A percentile compares a stretch with the other conserved stretches of the same genome.
Evolutionary conservation across 805 yeast genomes (phyloP).

Genomic region (Dipodascus albidus): DNA sequence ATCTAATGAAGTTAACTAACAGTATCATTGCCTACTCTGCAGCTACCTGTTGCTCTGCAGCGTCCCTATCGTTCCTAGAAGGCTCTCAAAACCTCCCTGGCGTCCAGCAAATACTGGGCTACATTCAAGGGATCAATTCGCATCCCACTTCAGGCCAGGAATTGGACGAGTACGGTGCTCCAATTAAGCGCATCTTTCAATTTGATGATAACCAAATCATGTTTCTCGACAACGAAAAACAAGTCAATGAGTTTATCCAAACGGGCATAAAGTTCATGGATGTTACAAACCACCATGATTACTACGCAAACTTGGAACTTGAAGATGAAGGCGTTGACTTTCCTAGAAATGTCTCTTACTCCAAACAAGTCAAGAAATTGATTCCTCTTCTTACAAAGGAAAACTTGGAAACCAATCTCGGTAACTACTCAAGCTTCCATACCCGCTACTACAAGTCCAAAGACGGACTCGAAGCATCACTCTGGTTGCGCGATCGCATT

Average conservation of each 20-base stretch:
- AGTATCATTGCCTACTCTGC: not conserved
- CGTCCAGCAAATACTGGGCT: not conserved
- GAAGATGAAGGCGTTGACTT: conserved; percentile 30
- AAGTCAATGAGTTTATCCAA: conserved; percentile 33
- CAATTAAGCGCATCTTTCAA: not conserved
- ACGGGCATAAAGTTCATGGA: conserved; percentile 50
- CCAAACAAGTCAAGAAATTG: conserved; percentile 31
- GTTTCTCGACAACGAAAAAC: conserved; percentile 23
- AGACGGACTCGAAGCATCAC: conserved; percentile 57
- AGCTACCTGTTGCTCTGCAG: no score
- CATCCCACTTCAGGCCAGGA: not conserved
- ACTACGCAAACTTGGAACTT: conserved; percentile 5
- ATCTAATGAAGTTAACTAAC: no score
- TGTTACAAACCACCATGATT: conserved; percentile 36
- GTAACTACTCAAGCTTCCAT: conserved; percentile 54
- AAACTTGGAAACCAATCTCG: conserved; percentile 41
- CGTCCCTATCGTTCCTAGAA: not conserved
- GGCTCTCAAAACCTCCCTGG: not conserved
- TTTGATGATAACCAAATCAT: not conserved
- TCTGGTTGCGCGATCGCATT: conserved; percentile 52
- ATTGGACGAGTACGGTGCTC: not conserved
- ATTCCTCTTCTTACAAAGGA: conserved; percentile 34
- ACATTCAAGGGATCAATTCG: not conserved
- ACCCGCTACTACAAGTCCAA: conserved; percentile 69
- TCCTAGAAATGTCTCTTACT: conserved; percentile 36